Evolutionary conservation across 1,284 basidiomycete species (phyloP).

Genomic region (Hymenochaete sp.): DNA sequence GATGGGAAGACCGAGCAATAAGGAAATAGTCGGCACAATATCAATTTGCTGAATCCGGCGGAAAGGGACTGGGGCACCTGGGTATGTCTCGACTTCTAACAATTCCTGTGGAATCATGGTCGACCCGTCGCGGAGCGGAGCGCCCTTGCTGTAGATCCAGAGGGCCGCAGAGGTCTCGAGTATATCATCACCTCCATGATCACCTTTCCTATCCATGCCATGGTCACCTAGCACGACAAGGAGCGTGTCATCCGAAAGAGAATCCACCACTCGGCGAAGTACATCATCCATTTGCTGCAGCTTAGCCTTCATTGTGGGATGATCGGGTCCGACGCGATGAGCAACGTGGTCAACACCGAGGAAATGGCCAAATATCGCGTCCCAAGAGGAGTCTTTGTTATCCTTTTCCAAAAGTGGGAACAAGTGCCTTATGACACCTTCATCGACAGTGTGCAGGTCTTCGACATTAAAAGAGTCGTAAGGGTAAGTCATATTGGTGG

Average conservation of each 20-base stretch:
- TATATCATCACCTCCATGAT: conserved; percentile 89
- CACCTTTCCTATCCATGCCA: conserved; percentile 93
- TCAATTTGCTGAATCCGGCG: conserved; percentile 90
- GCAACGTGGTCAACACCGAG: conserved; percentile 98
- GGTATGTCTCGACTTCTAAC: conserved; percentile 51
- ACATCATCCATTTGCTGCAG: conserved; percentile 84
- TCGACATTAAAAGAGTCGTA: conserved; percentile 99
- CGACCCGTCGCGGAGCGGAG: conserved; percentile 31
- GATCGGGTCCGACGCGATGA: conserved; percentile 86
- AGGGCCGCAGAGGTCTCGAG: conserved; percentile 82
- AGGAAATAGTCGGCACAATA: conserved; percentile 80
- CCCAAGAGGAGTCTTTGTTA: conserved; percentile 49
- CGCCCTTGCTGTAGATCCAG: conserved; percentile 85
- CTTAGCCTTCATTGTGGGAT: conserved; percentile 81
- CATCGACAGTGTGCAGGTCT: conserved; percentile 92
- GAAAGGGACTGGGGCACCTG: conserved; percentile 44
- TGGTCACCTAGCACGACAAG: conserved; percentile 93
- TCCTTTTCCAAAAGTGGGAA: conserved; percentile 61
- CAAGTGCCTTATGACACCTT: conserved; percentile 80
- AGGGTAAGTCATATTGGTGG: conserved; percentile 63
- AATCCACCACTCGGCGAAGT: conserved; percentile 58
- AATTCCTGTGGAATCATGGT: conserved; percentile 38
- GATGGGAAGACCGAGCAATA: conserved; percentile 89
- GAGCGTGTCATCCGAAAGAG: conserved; percentile 74
- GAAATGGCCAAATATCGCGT: conserved; percentile 87